Percentiles rank a stretch among this genome's conserved stretches.
Conservation (phyloP, 768 basidiomycete genomes). For the Cystofilobasidium capitatum region DNA sequence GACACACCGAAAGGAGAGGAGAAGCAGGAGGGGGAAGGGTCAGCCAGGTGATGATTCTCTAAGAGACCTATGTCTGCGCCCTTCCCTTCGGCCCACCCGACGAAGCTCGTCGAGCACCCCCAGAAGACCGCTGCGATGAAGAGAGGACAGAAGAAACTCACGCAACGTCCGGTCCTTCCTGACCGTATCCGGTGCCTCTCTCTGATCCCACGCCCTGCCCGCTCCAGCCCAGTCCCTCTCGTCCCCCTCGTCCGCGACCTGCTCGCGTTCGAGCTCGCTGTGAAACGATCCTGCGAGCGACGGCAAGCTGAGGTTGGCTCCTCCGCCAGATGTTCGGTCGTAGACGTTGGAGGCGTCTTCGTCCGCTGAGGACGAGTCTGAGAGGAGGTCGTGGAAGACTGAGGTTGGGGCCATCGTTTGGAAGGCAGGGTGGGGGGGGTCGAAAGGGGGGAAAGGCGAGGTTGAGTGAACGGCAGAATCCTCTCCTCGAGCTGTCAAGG, state of each 20-base stretch:
- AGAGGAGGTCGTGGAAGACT: neutral
- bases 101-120: no score
- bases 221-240: neutral
- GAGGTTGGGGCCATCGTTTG: constrained; percentile 5
- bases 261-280: constrained; percentile 17
- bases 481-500: no score
- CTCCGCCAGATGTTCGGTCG: neutral
- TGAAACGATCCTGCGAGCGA: constrained; percentile 25
- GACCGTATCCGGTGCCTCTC: neutral
- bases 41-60: neutral
- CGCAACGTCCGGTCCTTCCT: neutral
- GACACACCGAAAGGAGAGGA: neutral
- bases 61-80: no score
- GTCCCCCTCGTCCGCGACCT: neutral
- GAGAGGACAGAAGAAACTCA: neutral
- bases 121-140: no score
- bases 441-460: neutral
- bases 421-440: neutral
- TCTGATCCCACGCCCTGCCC: neutral
- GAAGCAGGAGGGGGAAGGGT: neutral
- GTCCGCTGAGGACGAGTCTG: neutral
- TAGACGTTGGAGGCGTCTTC: neutral
- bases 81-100: no score
- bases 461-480: neutral
- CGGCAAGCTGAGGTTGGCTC: constrained; percentile 7